These are phyloP conservation scores for Acanthamoeba castellanii DNA, from an alignment of 208 protist species.

Conservation along the genomic window DNA sequence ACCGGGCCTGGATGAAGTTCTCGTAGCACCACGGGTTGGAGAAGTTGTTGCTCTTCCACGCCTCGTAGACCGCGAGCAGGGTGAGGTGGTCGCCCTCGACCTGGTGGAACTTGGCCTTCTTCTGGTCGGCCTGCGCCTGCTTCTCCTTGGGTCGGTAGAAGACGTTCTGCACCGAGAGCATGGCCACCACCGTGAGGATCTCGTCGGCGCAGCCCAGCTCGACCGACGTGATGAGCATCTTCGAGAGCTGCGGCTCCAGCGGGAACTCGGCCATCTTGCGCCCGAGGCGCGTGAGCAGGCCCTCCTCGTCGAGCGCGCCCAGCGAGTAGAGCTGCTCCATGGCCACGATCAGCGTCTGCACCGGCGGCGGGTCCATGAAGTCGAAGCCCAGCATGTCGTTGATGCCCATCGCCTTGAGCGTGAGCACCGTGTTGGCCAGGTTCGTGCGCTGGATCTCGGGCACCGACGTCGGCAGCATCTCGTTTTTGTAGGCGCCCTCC, in stretches of 20 bases:
- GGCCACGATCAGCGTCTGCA: constrained; percentile 94
- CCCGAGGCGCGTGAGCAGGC: constrained; percentile 97
- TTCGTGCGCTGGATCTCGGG: constrained; percentile 93
- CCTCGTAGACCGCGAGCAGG: constrained; percentile 94
- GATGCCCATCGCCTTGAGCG: constrained; percentile 91
- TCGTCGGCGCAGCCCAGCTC: constrained; percentile 96
- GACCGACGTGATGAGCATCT: constrained; percentile 96
- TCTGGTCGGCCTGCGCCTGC: constrained; percentile 95
- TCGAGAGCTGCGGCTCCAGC: constrained; percentile 97
- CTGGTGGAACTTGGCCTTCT: constrained; percentile 96
- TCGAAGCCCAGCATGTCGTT: constrained; percentile 91
- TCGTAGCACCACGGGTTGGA: constrained; percentile 96
- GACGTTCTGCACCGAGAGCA: constrained; percentile 94
- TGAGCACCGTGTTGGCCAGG: constrained; percentile 88
- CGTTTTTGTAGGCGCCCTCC: constrained; percentile 80
- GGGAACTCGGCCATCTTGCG: constrained; percentile 98
- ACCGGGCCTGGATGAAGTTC: constrained; percentile 97
- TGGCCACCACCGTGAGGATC: constrained; percentile 95
- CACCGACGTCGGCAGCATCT: constrained; percentile 62
- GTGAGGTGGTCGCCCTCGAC: constrained; percentile 98
- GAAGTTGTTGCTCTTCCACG: constrained; percentile 92
- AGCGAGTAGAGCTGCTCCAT: constrained; percentile 97
- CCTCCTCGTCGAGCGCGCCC: constrained; percentile 96
- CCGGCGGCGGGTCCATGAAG: constrained; percentile 90
- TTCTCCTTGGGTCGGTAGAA: constrained; percentile 93